phyloP scores from a whole-genome alignment of 2,329 filamentous ascomycete genomes.

The Aspergillus oerlinghausenensis region DNA sequence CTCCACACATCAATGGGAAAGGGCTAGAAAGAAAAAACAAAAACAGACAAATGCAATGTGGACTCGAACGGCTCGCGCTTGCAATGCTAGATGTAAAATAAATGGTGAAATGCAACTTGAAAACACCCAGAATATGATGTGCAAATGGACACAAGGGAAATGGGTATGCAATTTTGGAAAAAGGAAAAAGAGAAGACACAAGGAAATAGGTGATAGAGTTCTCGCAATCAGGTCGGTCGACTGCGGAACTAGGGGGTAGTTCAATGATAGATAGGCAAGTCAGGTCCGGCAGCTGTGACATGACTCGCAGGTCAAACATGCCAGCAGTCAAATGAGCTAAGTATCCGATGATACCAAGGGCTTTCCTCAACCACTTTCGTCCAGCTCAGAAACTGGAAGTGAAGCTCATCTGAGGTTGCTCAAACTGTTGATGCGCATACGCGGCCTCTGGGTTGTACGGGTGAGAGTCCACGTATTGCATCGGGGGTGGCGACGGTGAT shows the following conservation, averaged over 20 bases:
- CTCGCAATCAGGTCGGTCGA: not conserved
- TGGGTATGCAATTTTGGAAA: constrained; percentile 34
- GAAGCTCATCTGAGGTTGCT: constrained; percentile 32
- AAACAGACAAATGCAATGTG: constrained; percentile 22
- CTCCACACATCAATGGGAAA: constrained; percentile 9
- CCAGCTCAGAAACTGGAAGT: constrained; percentile 27
- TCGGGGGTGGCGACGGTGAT: constrained; percentile 34
- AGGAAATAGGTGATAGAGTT: constrained; percentile 10
- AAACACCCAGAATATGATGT: constrained; percentile 26
- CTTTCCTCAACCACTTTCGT: not conserved
- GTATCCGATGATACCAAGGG: constrained; percentile 6
- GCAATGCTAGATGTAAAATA: constrained; percentile 43
- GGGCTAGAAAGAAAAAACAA: constrained; percentile 6
- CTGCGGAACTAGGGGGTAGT: not conserved
- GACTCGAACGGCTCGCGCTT: constrained; percentile 41
- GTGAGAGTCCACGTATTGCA: constrained; percentile 34
- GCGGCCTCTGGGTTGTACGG: constrained; percentile 32
- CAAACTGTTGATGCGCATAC: constrained; percentile 32
- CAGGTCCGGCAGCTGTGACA: not conserved
- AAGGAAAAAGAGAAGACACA: constrained; percentile 22
- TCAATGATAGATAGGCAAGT: constrained; percentile 13
- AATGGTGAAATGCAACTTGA: constrained; percentile 32
- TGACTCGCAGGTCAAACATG: not conserved
- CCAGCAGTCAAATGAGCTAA: not conserved
- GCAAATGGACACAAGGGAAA: constrained; percentile 28